Conservation (phyloP, 2,329 filamentous ascomycete species). For the Clathrospora elynae region DNA sequence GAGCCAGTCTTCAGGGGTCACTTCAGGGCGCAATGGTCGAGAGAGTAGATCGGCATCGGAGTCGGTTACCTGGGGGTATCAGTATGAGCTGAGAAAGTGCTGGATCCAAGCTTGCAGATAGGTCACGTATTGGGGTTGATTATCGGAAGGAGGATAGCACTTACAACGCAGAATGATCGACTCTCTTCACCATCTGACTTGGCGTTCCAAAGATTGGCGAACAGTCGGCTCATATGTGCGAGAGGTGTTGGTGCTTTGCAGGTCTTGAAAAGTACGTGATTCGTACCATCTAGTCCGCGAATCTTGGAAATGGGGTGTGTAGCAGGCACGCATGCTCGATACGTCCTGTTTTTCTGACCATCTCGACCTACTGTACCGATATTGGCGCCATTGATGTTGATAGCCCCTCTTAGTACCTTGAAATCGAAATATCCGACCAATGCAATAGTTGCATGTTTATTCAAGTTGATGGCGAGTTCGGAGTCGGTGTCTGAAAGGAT, state of each 20-base stretch:
- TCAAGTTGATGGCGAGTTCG: constrained; percentile 35
- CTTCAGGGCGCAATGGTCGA: constrained; percentile 45
- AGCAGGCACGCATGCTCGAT: constrained; percentile 67
- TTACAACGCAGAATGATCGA: constrained; percentile 37
- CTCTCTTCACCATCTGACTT: constrained; percentile 13
- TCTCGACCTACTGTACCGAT: constrained; percentile 53
- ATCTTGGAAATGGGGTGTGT: constrained; percentile 74
- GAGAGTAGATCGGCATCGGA: constrained; percentile 34
- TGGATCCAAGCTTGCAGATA: too few species aligned
- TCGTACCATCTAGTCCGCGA: constrained; percentile 58
- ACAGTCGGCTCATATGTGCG: constrained; percentile 67
- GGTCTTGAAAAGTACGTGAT: constrained; percentile 54
- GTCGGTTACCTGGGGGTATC: constrained; percentile 30
- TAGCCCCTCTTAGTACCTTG: constrained; percentile 63
- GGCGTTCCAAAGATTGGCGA: constrained; percentile 69
- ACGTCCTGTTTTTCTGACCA: constrained; percentile 18
- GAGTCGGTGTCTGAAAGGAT: constrained; percentile 31
- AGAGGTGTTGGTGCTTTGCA: constrained; percentile 60
- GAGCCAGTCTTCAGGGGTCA: constrained; percentile 66
- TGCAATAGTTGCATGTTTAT: constrained; percentile 44
- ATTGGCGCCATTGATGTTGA: constrained; percentile 69
- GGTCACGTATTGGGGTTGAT: too few species aligned
- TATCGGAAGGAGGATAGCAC: neutral
- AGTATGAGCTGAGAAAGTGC: too few species aligned
- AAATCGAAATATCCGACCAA: constrained; percentile 70